Base-by-base conservation (phyloP, 495 filamentous ascomycete genomes). In the Neurospora sp. region DNA sequence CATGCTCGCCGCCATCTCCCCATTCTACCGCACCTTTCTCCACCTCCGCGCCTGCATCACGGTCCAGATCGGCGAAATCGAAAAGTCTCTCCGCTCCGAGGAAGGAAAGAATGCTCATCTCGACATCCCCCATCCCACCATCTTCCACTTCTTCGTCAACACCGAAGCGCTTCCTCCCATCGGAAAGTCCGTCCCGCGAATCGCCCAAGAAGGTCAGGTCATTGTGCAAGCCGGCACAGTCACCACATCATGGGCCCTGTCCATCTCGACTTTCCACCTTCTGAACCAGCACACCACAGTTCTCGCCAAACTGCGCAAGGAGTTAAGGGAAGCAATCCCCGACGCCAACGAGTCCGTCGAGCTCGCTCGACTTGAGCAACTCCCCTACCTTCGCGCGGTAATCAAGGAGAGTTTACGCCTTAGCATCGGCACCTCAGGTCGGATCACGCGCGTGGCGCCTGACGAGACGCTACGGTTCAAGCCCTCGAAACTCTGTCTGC, bases 361-460 rank as follows among this genome's bases (percentile, higher is more conserved):
- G 8, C 42, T 46, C n/a, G 42, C 42, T 46, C 42, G 42, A 3
- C 42, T 46, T 4, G n/a, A 46, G 18, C 42, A 46, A 4, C 42
- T 46, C 42, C 81, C 82, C 3, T 84, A 84, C 69, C 78, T 88
- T 4, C 75, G 78, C 16, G 86, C 82, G 14, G 77, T 84, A 40
- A 80, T 87, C 69, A 78, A 85, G 16, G 85, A 88, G 71, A 78
- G 78, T 23, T 72, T 86, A 27, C 79, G 86, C 0, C 77, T 86
- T 5, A 80, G 77, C 54, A 77, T 80, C 78, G 87, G 10, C 83
- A 84, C 77, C 40, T 79, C 78, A 3, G 76, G 78, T 27, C 82
- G 87, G 4, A 76, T 84, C 10, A 79, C 83, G 37, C 82, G 87
- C 4, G 76, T 86, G 0, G 80, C 84, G 20, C 85, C 84, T 0